phyloP scores from a whole-genome alignment of 331 rosid species.

The Malus hybrid region DNA sequence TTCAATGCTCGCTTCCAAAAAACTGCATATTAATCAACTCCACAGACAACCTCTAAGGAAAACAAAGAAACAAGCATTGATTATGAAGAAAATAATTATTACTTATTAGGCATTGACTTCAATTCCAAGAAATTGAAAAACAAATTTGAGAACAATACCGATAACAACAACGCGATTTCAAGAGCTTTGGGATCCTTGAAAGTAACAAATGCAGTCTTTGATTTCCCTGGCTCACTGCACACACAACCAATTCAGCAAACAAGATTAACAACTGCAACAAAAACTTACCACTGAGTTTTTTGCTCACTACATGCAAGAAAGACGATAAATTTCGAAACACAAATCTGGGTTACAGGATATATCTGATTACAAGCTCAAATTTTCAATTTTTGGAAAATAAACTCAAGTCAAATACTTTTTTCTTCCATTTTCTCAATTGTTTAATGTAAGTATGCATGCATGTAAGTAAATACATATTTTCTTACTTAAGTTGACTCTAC shows the following conservation, averaged over 20 bases:
- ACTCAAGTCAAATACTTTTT: background rate
- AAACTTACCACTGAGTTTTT: background rate
- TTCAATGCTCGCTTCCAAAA: background rate
- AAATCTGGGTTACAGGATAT: background rate
- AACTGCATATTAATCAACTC: background rate
- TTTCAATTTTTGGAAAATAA: background rate
- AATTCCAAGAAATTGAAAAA: slow-evolving; percentile 12
- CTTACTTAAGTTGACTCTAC: background rate
- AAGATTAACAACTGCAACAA: slow-evolving; percentile 1
- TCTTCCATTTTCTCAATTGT: background rate
- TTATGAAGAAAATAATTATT: background rate
- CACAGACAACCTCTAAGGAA: background rate
- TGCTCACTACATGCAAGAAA: background rate
- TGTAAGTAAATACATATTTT: background rate
- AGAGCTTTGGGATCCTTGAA: slow-evolving; percentile 92
- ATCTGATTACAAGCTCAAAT: background rate
- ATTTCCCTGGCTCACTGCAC: slow-evolving; percentile 62
- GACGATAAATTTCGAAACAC: background rate
- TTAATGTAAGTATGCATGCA: background rate
- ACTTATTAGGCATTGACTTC: background rate
- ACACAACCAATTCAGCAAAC: background rate
- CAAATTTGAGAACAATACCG: slow-evolving; percentile 42
- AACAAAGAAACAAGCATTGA: background rate
- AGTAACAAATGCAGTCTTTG: slow-evolving; percentile 84
- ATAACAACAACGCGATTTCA: slow-evolving; percentile 79